phyloP scores from a whole-genome alignment of 805 yeast genomes.

The Cyberlindnera nakhonratchasimensis region DNA sequence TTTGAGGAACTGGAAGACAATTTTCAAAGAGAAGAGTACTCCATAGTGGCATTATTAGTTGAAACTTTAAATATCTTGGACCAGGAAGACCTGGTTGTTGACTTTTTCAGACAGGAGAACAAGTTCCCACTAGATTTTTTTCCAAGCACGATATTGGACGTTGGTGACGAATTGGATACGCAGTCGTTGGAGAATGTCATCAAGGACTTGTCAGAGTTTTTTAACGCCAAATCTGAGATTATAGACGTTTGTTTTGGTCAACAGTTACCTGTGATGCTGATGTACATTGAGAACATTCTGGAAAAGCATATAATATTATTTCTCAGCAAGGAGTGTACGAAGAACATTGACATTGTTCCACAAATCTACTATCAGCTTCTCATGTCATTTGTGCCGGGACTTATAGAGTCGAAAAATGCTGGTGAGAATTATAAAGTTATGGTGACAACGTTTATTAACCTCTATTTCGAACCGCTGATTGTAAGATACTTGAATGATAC shows the following conservation, averaged over 20 bases:
- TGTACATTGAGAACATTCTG: constrained; percentile 36
- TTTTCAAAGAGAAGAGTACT: constrained; percentile 21
- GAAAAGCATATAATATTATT: constrained; percentile 33
- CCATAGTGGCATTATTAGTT: constrained; percentile 23
- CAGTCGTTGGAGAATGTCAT: constrained; percentile 26
- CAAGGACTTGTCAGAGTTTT: constrained; percentile 27
- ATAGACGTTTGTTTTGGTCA: constrained; percentile 38
- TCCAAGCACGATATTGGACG: constrained; percentile 28
- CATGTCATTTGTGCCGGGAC: constrained; percentile 32
- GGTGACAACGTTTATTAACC: constrained; percentile 33
- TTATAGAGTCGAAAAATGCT: constrained; percentile 36
- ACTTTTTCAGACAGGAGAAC: constrained; percentile 38
- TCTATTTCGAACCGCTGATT: constrained; percentile 36
- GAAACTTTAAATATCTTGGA: constrained; percentile 28
- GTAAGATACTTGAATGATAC: constrained; percentile 33
- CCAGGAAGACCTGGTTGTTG: constrained; percentile 37
- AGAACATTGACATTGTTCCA: constrained; percentile 31
- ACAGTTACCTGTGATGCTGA: constrained; percentile 37
- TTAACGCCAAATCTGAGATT: constrained; percentile 35
- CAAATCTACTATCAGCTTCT: constrained; percentile 29
- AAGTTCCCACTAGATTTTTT: constrained; percentile 31
- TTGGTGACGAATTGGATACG: constrained; percentile 21
- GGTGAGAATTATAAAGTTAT: constrained; percentile 32
- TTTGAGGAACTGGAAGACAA: constrained; percentile 23
- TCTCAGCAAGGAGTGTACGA: constrained; percentile 25